Evolutionary conservation across 2,329 filamentous ascomycete species (phyloP), one percentile per base, ranked within the genome.

Genomic region (Epichloe sp.): DNA sequence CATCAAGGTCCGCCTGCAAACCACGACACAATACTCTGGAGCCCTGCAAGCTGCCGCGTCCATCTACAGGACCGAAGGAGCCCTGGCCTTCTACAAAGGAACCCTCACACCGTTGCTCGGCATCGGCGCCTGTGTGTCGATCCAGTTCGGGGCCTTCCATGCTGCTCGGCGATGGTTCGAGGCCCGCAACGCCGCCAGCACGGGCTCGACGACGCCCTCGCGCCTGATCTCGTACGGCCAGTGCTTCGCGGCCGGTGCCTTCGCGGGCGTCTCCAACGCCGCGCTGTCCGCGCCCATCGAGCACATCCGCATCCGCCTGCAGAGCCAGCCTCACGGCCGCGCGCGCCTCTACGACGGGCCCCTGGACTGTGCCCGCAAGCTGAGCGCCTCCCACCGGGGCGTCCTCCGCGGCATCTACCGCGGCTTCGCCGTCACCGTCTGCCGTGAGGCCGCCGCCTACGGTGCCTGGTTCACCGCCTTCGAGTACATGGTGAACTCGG

Each of bases 81-180:
- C 89, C 2, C 71, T 86, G 12, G 93, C 93, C 52, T 98, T 98
- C 75, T 98, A 98, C 80, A 98, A 98, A 71, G 93, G 93, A 62
- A 97, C 93, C 0, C 76, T 98, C 52, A 97, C 93, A 5, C 93
- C 93, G 0, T 77, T 98, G 51, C 80, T 98, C 52, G 93, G 93
- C 58, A 97, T 98, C 64, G 93, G 93, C 59, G 93, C 93, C 59
- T 98, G 93, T 67, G 90, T 93, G 44, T 96, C 89, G n/a, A 85
- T 98, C 93, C 93, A 98, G 74, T 98, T 98, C 68, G 93, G 90
- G 56, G 93, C 86, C 61, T 98, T 97, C 77, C 89, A 96, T 75
- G 84, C 86, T 63, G 90, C 91, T 8, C 86, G 88, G 54, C 87
- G 93, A 53, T 84, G 79, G 62, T 82, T 98, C 65, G 91, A 97